Evolutionary conservation across 257 asterid genomes (phyloP).

Genomic region (Ajuga chamaepitys): DNA sequence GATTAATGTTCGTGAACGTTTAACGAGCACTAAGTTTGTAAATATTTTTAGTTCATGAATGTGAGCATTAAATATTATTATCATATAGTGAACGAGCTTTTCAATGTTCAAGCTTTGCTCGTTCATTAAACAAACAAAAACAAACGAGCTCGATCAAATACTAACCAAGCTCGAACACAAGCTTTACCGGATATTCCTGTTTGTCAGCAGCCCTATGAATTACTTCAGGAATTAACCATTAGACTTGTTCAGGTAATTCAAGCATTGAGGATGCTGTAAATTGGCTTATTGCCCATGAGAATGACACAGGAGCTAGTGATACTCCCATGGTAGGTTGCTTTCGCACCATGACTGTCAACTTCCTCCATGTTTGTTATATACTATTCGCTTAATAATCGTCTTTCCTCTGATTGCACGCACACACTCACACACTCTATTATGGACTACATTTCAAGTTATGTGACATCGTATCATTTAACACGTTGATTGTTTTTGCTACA

Average conservation of each 20-base stretch:
- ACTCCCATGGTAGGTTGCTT: constrained; percentile 37
- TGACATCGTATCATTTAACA: constrained; percentile 7
- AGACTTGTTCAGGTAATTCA: constrained; percentile 47
- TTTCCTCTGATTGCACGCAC: not conserved
- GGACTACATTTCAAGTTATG: not conserved
- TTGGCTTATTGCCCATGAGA: constrained; percentile 58
- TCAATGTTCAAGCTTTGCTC: too few species aligned
- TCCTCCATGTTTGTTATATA: not conserved
- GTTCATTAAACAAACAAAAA: too few species aligned
- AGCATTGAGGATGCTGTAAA: constrained; percentile 61
- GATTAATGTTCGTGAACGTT: too few species aligned
- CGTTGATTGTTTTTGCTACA: constrained; percentile 9
- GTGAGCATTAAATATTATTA: too few species aligned
- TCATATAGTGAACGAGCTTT: not conserved
- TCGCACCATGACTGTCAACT: not conserved
- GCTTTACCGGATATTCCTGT: too few species aligned
- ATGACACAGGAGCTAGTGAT: constrained; percentile 34
- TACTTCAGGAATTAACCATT: not conserved
- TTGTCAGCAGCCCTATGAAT: not conserved
- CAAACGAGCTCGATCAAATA: too few species aligned
- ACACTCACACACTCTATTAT: not conserved
- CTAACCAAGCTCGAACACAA: too few species aligned
- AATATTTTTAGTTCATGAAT: too few species aligned
- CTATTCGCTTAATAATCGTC: not conserved
- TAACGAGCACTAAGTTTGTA: too few species aligned